phyloP scores from a whole-genome alignment of 169 alveolate species.

The Plasmodium falciparum region DNA sequence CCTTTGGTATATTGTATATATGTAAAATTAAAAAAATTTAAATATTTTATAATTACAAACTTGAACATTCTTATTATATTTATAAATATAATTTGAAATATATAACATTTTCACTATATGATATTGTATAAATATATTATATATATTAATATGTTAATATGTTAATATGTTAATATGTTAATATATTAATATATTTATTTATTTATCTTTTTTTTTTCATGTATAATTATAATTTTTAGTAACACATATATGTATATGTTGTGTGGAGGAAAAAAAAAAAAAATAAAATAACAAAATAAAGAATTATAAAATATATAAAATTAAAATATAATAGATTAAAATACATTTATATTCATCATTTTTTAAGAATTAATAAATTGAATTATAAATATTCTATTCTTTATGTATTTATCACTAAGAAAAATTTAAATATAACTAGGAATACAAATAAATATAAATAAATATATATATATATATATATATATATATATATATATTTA shows the following conservation, averaged over 20 bases:
- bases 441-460: no score
- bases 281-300: not conserved
- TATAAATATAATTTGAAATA: constrained; percentile 1
- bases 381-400: no score
- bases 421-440: no score
- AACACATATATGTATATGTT: no score
- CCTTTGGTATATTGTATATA: constrained; percentile 81
- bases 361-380: no score
- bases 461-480: no score
- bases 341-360: no score
- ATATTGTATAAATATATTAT: not conserved
- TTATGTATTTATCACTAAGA: no score
- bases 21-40: constrained; percentile 78
- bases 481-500: no score
- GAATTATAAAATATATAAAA: not conserved
- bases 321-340: not conserved
- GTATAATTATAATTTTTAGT: no score
- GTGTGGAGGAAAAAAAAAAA: not conserved
- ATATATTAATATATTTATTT: not conserved
- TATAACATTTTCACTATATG: not conserved
- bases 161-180: not conserved
- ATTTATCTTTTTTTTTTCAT: not conserved
- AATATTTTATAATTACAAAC: constrained; percentile 13
- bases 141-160: not conserved
- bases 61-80: not conserved